These are phyloP conservation scores for Peronospora farinosa DNA, from an alignment of 352 stramenopile species.

Conservation along the genomic window DNA sequence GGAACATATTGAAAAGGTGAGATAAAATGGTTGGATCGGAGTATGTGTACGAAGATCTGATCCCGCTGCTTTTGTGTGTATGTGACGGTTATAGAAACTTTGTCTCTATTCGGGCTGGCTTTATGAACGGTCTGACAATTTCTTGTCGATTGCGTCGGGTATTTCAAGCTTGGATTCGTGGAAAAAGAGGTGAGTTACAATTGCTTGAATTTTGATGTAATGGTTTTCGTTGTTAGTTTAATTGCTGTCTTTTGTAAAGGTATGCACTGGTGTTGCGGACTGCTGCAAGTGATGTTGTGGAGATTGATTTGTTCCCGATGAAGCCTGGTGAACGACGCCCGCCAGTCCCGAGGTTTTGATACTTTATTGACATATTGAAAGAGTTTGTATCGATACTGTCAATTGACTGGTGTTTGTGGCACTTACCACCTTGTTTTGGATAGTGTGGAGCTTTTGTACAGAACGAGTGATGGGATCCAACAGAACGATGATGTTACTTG, in stretches of 20 bases:
- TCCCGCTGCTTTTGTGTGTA: conserved; percentile 1
- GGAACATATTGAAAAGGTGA: conserved; percentile 75
- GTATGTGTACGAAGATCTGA: background rate
- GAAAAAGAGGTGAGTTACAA: conserved; percentile 56
- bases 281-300: conserved; percentile 42
- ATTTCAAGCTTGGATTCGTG: conserved; percentile 73
- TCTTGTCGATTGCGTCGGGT: conserved; percentile 68
- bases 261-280: conserved; percentile 75
- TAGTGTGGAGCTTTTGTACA: conserved; percentile 60
- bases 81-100: conserved; percentile 43
- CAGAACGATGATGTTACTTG: conserved; percentile 49
- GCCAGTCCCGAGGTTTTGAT: conserved; percentile 46
- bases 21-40: background rate
- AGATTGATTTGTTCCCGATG: conserved; percentile 82
- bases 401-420: background rate
- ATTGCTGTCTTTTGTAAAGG: conserved; percentile 27
- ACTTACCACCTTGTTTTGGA: conserved; percentile 1
- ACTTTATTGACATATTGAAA: background rate
- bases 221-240: background rate
- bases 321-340: conserved; percentile 63
- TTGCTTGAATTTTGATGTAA: background rate
- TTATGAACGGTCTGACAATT: conserved; percentile 73
- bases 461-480: conserved; percentile 48
- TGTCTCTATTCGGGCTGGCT: conserved; percentile 80
- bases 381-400: background rate